Evolutionary conservation across 2,329 filamentous ascomycete genomes (phyloP), one percentile per base, ranked within the genome.

Genomic region (Shiraia sp.): DNA sequence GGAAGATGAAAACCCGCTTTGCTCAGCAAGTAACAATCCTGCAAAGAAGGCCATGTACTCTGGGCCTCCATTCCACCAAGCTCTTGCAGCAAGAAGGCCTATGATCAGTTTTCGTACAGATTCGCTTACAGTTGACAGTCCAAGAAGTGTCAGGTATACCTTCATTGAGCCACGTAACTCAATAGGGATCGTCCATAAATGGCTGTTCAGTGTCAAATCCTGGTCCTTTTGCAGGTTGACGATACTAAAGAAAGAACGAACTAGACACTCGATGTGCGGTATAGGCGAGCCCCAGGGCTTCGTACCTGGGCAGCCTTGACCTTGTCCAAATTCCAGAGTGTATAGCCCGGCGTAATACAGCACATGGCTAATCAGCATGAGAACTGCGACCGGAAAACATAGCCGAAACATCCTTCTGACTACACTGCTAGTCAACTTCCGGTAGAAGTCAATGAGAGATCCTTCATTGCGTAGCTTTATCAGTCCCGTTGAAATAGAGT

Each of bases 161-260:
- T 72, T 68, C 7, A 75, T 65, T 2, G 72, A 75, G 46, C 70
- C 69, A 29, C 72, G 71, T 35, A 75, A 71, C 49, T 75, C 72
- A 6, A 72, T 66, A 1, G 72, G 71, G 16, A 75, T 74, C 6
- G 72, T 74, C 73, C 73, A 75, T 1, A 75, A 61, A 40, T 75
- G 73, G 9, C 70, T 70, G 32, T 74, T 73, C 25, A 43, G 32
- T 29, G 14, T 19, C 23, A 14, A 35, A 28, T 26, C 25, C 32
- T 29, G 23, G 14, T 12, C 15, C 12, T 19, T 17, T 19, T 32
- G 31, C 3, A 26, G 15, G 14, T 26, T 27, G 14, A 32, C n/a
- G 14, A 32, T 27, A 19, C 14, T 32, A 31, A 15, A 19, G 19
- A 17, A 25, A 32, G 15, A 23, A 13, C 17, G 25, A 13, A 35